phyloP scores from a whole-genome alignment of 1,284 basidiomycete species.

The Earliella scabrosa region DNA sequence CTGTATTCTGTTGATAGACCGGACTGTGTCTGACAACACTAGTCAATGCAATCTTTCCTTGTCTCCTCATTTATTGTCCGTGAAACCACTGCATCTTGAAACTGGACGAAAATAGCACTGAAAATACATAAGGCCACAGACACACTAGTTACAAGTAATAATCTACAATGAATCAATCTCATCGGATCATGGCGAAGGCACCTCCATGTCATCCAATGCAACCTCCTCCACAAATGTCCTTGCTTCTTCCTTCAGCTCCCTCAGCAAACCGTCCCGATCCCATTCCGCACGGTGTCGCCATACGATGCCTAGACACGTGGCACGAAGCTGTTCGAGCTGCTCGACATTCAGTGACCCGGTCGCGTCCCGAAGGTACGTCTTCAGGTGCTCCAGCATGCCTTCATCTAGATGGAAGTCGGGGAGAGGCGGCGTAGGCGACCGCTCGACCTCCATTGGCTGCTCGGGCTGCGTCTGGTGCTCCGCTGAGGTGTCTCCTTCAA shows the following conservation, averaged over 20 bases:
- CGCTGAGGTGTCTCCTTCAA: no score
- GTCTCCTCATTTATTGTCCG: no score
- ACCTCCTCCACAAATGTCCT: constrained; percentile 67
- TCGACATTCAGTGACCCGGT: constrained; percentile 78
- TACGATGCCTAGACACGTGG: constrained; percentile 77
- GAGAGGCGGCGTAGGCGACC: constrained; percentile 60
- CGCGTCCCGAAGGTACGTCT: constrained; percentile 47
- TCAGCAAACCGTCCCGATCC: constrained; percentile 75
- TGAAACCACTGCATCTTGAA: no score
- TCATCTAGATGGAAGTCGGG: constrained; percentile 71
- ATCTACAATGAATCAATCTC: constrained; percentile 4
- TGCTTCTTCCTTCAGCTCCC: constrained; percentile 59
- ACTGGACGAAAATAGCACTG: not conserved
- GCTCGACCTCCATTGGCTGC: constrained; percentile 54
- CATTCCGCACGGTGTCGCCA: constrained; percentile 86
- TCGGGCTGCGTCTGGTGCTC: constrained; percentile 18
- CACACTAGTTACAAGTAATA: constrained; percentile 17
- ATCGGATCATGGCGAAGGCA: constrained; percentile 13
- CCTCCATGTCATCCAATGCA: constrained; percentile 30
- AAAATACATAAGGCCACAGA: constrained; percentile 7
- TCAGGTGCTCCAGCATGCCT: constrained; percentile 48
- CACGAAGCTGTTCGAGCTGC: constrained; percentile 92
- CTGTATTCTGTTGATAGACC: no score
- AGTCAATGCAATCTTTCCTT: no score
- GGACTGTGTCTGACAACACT: no score